Conservation (phyloP, 2,329 filamentous ascomycete species). For the Thielaviopsis punctulata region DNA sequence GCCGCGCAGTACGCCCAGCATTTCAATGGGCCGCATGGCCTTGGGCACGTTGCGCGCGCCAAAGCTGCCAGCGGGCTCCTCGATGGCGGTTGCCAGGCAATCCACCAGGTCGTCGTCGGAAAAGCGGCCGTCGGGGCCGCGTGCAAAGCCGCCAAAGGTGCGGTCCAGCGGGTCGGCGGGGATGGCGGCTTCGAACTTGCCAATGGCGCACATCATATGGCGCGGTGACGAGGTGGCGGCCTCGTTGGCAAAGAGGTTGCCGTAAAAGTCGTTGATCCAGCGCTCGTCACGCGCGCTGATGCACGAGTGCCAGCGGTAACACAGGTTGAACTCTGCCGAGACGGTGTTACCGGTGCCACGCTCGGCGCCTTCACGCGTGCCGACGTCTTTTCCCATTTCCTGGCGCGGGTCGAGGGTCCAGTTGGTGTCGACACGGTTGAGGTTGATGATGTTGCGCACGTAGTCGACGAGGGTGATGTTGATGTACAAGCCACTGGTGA, state of each 20-base stretch:
- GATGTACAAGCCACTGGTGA: slow-evolving; percentile 59
- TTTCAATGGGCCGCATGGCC: slow-evolving; percentile 58
- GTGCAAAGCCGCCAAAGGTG: slow-evolving; percentile 47
- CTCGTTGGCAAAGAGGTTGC: slow-evolving; percentile 11
- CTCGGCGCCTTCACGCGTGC: slow-evolving; percentile 40
- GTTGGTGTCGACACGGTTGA: slow-evolving; percentile 41
- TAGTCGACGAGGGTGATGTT: slow-evolving; percentile 68
- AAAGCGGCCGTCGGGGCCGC: slow-evolving; percentile 50
- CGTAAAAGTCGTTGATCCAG: slow-evolving; percentile 59
- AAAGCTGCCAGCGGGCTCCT: slow-evolving; percentile 61
- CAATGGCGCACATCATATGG: slow-evolving; percentile 45
- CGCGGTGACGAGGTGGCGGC: slow-evolving; percentile 28
- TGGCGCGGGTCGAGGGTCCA: slow-evolving; percentile 69
- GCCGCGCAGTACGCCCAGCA: slow-evolving; percentile 63
- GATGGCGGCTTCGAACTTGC: slow-evolving; percentile 42
- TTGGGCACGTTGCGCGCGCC: slow-evolving; percentile 58
- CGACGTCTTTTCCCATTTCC: slow-evolving; percentile 40
- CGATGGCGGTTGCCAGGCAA: slow-evolving; percentile 50
- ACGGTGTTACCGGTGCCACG: slow-evolving; percentile 67
- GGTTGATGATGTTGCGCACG: slow-evolving; percentile 57
- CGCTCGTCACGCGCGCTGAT: slow-evolving; percentile 59
- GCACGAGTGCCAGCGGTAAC: slow-evolving; percentile 75
- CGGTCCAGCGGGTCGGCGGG: slow-evolving; percentile 51
- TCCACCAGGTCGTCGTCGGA: slow-evolving; percentile 60
- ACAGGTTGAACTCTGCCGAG: slow-evolving; percentile 76